A percentile compares a stretch with the other conserved stretches of the same genome.
Evolutionary conservation across 306 rosid genomes (phyloP).

Genomic region (Quercus wislizeni): DNA sequence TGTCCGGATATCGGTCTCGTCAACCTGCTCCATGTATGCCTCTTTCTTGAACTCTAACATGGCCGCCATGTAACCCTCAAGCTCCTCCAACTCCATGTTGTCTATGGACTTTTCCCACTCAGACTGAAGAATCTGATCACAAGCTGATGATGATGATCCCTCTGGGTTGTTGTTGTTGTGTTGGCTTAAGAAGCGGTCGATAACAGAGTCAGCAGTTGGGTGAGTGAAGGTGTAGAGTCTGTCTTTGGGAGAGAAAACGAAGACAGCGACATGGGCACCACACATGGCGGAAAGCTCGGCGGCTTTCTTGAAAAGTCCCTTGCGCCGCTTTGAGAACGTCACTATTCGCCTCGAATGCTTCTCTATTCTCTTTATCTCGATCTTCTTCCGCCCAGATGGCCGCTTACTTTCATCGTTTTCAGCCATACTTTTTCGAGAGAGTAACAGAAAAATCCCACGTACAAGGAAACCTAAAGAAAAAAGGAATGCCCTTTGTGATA

Average conservation of each 20-base stretch:
- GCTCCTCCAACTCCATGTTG: constrained; percentile 21
- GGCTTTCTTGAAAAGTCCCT: constrained; percentile 17
- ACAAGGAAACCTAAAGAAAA: too few relatives aligned
- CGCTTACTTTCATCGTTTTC: too few relatives aligned
- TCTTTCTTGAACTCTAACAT: constrained; percentile 10
- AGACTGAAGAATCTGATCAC: too few relatives aligned
- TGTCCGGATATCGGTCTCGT: background rate
- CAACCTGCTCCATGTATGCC: background rate
- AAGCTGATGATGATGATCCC: too few relatives aligned
- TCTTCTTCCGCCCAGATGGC: background rate
- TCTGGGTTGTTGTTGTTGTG: too few relatives aligned
- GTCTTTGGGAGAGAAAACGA: constrained; percentile 3
- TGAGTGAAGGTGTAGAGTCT: constrained; percentile 8
- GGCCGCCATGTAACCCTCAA: constrained; percentile 1
- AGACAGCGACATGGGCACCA: background rate
- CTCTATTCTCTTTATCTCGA: constrained; percentile 4
- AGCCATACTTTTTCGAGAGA: background rate
- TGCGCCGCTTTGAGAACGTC: constrained; percentile 17
- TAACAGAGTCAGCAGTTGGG: background rate
- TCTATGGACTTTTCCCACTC: constrained; percentile 23
- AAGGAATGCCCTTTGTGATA: too few relatives aligned
- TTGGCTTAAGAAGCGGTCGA: background rate
- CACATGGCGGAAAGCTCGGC: background rate
- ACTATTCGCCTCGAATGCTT: background rate
- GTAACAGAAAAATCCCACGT: too few relatives aligned